phyloP scores from a whole-genome alignment of 352 stramenopile species.

The Phytopythium helicoides region DNA sequence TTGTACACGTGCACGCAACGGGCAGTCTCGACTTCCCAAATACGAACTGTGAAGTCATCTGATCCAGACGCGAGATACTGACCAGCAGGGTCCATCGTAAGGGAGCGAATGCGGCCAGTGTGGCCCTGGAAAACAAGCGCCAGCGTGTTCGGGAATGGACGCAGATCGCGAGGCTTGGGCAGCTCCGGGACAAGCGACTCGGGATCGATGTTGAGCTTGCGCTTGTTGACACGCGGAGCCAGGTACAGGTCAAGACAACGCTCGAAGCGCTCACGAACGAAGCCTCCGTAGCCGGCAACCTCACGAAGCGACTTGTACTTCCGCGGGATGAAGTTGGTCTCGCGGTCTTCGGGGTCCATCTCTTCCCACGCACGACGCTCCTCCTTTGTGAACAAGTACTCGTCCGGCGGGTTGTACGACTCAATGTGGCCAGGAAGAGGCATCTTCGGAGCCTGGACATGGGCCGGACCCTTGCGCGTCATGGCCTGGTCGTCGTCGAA shows the following conservation, averaged over 20 bases:
- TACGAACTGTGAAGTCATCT: constrained; percentile 93
- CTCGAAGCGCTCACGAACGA: constrained; percentile 99
- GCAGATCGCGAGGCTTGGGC: constrained; percentile 95
- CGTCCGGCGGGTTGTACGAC: constrained; percentile 98
- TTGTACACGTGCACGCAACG: constrained; percentile 92
- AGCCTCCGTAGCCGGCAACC: constrained; percentile 95
- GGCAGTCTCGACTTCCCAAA: constrained; percentile 97
- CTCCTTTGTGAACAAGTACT: constrained; percentile 98
- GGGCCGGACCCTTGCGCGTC: constrained; percentile 91
- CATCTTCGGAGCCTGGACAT: constrained; percentile 98
- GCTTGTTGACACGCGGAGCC: constrained; percentile 94
- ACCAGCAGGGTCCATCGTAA: constrained; percentile 94
- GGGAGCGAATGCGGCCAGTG: constrained; percentile 88
- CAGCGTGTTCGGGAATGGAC: constrained; percentile 97
- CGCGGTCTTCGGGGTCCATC: constrained; percentile 94
- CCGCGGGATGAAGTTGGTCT: constrained; percentile 96
- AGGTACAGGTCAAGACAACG: constrained; percentile 99
- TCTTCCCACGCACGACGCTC: constrained; percentile 95
- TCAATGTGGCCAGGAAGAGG: constrained; percentile 97
- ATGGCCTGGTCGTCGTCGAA: constrained; percentile 88
- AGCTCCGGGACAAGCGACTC: constrained; percentile 95
- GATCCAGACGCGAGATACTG: constrained; percentile 97
- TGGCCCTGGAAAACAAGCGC: constrained; percentile 89
- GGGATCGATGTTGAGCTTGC: constrained; percentile 98
- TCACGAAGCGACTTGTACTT: constrained; percentile 97